Evolutionary conservation across 768 basidiomycete species (phyloP).

Genomic region (Grammothele lineata): DNA sequence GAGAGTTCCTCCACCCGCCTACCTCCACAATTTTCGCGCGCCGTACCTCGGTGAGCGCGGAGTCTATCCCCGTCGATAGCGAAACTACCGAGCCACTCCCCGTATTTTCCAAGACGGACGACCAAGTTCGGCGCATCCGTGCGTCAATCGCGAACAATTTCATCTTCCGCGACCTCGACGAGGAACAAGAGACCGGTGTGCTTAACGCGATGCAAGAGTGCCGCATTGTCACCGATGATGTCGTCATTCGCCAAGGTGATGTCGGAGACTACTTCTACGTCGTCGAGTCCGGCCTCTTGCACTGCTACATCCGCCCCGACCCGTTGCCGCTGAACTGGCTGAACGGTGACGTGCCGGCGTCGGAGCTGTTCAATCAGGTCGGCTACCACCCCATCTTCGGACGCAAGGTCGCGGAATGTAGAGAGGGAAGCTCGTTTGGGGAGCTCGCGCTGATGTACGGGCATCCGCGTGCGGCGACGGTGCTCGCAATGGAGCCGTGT

Average conservation of each 20-base stretch:
- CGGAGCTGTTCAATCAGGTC: slow-evolving; percentile 57
- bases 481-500: slow-evolving; percentile 75
- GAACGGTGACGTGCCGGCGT: slow-evolving; percentile 36
- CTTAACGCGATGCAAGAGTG: slow-evolving; percentile 95
- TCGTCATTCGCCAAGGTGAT: slow-evolving; percentile 96
- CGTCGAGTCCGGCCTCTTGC: slow-evolving; percentile 82
- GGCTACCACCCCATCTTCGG: slow-evolving; percentile 71
- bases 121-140: slow-evolving; percentile 86
- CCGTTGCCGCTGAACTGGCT: slow-evolving; percentile 59
- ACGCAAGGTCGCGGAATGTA: slow-evolving; percentile 80
- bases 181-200: slow-evolving; percentile 91
- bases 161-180: slow-evolving; percentile 93
- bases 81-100: slow-evolving; percentile 64
- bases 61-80: slow-evolving; percentile 85
- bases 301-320: slow-evolving; percentile 76
- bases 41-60: slow-evolving; percentile 92
- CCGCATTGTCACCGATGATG: slow-evolving; percentile 62
- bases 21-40: slow-evolving; percentile 81
- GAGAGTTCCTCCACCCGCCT: slow-evolving; percentile 70
- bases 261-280: slow-evolving; percentile 98
- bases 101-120: slow-evolving; percentile 69
- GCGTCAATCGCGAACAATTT: slow-evolving; percentile 85
- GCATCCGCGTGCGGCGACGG: slow-evolving; percentile 92
- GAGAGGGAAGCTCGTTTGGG: slow-evolving; percentile 84
- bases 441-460: slow-evolving; percentile 99